Base-by-base conservation (phyloP, 805 yeast species). In the Scheffersomyces spartinae region DNA sequence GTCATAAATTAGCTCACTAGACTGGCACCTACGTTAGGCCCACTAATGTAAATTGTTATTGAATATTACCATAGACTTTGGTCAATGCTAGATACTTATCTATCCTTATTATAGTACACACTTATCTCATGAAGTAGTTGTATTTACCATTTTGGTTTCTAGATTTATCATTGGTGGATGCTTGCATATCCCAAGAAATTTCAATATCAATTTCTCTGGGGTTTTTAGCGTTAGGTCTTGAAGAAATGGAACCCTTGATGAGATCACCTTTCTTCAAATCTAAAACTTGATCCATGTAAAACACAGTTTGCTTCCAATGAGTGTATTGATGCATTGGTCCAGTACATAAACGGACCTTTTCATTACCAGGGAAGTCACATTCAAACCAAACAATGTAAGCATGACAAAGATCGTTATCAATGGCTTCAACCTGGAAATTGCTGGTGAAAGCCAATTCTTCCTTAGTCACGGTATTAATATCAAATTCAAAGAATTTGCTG, bases 241-340 rank as follows among this genome's bases (percentile, higher is more conserved):
- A 75, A 7, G 78, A 70, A 31, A 91, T 58, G 16, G 60, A 57
- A 23, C 97, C 91, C 31, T 67, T 66, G 37, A 93, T 62, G 20
- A 50, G 45, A 43, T 91, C 98, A 30, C 88, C 95, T 39, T 64
- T 61, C 45, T 76, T 75, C 34, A 80, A 57, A 43, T 74, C 81
- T 36, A 88, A 55, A 15, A 82, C 94, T 42, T 83, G 81, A 40
- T 69, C 74, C 45, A 88, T 65, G 54, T 91, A 93, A 57, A 93
- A 85, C 1, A 91, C 93, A 11, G 95, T 81, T 61, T 91, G 98
- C 54, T 91, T 93, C 99, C 99, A 91, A 61, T 91, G 99, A 9
- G 98, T 91, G 64, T 86, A 85, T 40, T 74, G 72, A 24, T 85
- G 76, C 56, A 80, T 85, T 18, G 99, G 95, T 13, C 97, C 97